Evolutionary conservation across 2,329 filamentous ascomycete species (phyloP), one percentile per base, ranked within the genome.

Genomic region (Aureobasidium subglaciale): DNA sequence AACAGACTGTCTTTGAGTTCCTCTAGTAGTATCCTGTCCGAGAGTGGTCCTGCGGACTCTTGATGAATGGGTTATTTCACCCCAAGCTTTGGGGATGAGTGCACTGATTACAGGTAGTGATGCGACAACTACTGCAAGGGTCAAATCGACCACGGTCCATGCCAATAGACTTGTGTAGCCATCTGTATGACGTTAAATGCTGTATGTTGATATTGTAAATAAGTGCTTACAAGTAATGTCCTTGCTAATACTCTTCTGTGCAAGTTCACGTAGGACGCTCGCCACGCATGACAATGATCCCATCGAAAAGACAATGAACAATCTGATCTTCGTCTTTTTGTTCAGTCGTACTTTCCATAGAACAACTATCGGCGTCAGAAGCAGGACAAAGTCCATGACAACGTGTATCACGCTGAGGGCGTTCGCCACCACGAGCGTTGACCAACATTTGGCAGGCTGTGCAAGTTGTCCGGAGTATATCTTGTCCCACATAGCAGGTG

Each of bases 351-450:
- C 57, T 13, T 53, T 53, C 49, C 49, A 53, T 8, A 53, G 49
- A 24, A 53, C 38, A 4, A 42, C 16, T 4, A 53, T 53, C 4
- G 49, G 49, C 6, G 49, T 53, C 8, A 42, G 35, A 20, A 53
- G 49, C 24, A 53, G 27, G 35, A 53, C 29, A 42, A 53, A 53
- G 34, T 53, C 49, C 49, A 53, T 53, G 37, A 53, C 37, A 24
- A 53, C 49, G 13, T 53, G 49, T 3, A 53, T 53, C 2, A 53
- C 37, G 18, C 49, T 53, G 4, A 53, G 37, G 13, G 49, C 27
- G 22, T 53, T 53, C 2, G 49, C 49, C 16, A 53, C 27, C 7
- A 53, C 25, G n/a, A 41, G 6, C n/a, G 49, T 53, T 6, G 49
- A 53, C 49, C 49, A 53, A 11, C 49, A 53, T 18, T 53, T 41